Percentiles rank a stretch among this genome's conserved stretches.
Evolutionary conservation across 768 basidiomycete species (phyloP).

Genomic region (Gelatoporia subvermispora): DNA sequence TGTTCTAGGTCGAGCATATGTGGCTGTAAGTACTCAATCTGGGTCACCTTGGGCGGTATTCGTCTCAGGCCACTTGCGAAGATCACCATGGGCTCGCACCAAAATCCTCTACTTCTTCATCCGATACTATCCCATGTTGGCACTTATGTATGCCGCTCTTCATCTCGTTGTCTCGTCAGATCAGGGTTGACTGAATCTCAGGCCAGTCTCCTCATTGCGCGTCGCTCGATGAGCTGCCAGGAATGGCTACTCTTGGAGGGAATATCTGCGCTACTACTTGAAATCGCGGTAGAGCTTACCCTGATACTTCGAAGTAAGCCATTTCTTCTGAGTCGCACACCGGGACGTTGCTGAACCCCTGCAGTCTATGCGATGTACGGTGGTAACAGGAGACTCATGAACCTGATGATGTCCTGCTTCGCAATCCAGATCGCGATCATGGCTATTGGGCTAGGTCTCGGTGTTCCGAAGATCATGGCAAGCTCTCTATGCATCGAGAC

Average conservation of each 20-base stretch:
- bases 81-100: constrained; percentile 10
- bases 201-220: constrained; percentile 9
- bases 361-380: constrained; percentile 10
- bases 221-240: constrained; percentile 2
- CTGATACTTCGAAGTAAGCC: constrained; percentile 11
- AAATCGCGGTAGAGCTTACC: constrained; percentile 8
- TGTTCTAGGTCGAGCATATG: constrained; percentile 8
- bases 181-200: not conserved
- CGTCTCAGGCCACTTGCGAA: not conserved
- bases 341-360: not conserved
- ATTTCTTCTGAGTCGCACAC: not conserved
- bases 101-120: constrained; percentile 11
- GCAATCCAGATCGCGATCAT: constrained; percentile 6
- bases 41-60: not conserved
- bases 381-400: constrained; percentile 1
- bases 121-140: constrained; percentile 9
- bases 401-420: constrained; percentile 7
- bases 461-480: constrained; percentile 8
- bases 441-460: constrained; percentile 8
- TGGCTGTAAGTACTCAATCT: constrained; percentile 10
- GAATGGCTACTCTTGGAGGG: constrained; percentile 11
- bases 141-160: constrained; percentile 4
- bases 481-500: constrained; percentile 5
- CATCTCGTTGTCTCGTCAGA: too few species aligned
- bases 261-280: constrained; percentile 7